These are phyloP conservation scores for Amoebophrya sp. DNA, from an alignment of 169 alveolate genomes.

Conservation along the genomic window DNA sequence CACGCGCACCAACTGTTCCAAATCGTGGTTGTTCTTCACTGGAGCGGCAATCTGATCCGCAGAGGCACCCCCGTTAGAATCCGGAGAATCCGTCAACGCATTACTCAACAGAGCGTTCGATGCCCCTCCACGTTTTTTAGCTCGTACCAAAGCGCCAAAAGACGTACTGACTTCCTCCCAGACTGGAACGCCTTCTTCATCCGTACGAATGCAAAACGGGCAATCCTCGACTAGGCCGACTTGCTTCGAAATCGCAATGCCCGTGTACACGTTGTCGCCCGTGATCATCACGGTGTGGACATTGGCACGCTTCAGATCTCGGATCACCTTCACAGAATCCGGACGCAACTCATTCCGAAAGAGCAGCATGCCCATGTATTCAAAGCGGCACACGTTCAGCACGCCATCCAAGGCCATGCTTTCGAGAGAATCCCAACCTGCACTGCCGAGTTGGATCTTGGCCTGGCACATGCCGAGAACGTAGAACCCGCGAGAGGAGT, in stretches of 20 bases:
- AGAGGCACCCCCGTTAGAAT: too few species aligned
- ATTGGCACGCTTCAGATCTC: constrained; percentile 18
- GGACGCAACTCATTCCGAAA: constrained; percentile 35
- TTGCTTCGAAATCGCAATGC: constrained; percentile 32
- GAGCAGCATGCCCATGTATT: constrained; percentile 17
- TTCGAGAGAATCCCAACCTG: not conserved
- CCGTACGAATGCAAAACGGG: not conserved
- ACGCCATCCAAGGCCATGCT: not conserved
- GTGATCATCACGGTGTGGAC: constrained; percentile 33
- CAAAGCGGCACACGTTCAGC: not conserved
- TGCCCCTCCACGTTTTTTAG: too few species aligned
- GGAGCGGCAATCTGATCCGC: too few species aligned
- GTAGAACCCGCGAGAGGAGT: not conserved
- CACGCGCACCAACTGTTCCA: not conserved
- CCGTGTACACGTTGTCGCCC: constrained; percentile 33
- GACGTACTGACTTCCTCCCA: too few species aligned
- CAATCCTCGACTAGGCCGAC: not conserved
- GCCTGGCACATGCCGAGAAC: not conserved
- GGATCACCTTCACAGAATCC: constrained; percentile 12
- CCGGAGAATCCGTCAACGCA: too few species aligned
- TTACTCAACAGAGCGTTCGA: too few species aligned
- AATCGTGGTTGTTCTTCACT: not conserved
- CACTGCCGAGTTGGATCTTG: not conserved
- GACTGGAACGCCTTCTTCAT: not conserved
- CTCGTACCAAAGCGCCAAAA: too few species aligned